phyloP scores from a whole-genome alignment of 768 basidiomycete species.

The Phylloporus arenicola region DNA sequence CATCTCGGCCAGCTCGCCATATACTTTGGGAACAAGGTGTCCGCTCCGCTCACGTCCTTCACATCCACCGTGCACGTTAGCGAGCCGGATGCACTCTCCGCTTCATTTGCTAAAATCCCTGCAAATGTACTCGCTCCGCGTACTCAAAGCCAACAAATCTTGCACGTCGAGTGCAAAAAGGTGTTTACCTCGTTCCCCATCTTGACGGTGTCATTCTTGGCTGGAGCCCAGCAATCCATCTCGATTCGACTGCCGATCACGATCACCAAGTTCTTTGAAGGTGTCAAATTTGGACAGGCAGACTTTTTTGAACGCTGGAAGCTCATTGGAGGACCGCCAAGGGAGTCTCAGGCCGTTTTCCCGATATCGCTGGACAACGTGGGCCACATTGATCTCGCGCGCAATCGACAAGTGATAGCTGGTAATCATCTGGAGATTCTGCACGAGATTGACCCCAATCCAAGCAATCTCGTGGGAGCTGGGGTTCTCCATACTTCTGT shows the following conservation, averaged over 20 bases:
- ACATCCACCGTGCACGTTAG: slow-evolving; percentile 73
- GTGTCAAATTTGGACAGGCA: slow-evolving; percentile 72
- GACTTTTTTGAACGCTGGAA: slow-evolving; percentile 99
- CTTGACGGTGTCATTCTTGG: slow-evolving; percentile 83
- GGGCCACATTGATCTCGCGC: slow-evolving; percentile 71
- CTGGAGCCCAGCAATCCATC: slow-evolving; percentile 85
- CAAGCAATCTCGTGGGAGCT: slow-evolving; percentile 90
- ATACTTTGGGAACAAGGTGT: slow-evolving; percentile 94
- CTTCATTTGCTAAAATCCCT: slow-evolving; percentile 88
- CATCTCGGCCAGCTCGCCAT: slow-evolving; percentile 91
- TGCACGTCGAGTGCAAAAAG: slow-evolving; percentile 94
- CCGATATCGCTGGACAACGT: slow-evolving; percentile 61
- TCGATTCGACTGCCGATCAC: slow-evolving; percentile 82
- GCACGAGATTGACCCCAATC: slow-evolving; percentile 87
- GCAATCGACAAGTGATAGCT: slow-evolving; percentile 67
- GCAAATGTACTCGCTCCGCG: slow-evolving; percentile 73
- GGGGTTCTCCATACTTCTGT: slow-evolving; percentile 91
- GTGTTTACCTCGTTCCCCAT: slow-evolving; percentile 73
- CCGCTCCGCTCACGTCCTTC: slow-evolving; percentile 84
- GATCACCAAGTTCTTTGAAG: slow-evolving; percentile 89
- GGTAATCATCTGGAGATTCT: slow-evolving; percentile 77
- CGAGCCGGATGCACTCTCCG: slow-evolving; percentile 70
- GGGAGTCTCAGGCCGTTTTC: slow-evolving; percentile 87
- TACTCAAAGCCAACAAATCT: slow-evolving; percentile 86
- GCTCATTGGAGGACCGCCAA: slow-evolving; percentile 89